Evolutionary conservation across 2,329 filamentous ascomycete species (phyloP).

Genomic region (Colletotrichum cereale): DNA sequence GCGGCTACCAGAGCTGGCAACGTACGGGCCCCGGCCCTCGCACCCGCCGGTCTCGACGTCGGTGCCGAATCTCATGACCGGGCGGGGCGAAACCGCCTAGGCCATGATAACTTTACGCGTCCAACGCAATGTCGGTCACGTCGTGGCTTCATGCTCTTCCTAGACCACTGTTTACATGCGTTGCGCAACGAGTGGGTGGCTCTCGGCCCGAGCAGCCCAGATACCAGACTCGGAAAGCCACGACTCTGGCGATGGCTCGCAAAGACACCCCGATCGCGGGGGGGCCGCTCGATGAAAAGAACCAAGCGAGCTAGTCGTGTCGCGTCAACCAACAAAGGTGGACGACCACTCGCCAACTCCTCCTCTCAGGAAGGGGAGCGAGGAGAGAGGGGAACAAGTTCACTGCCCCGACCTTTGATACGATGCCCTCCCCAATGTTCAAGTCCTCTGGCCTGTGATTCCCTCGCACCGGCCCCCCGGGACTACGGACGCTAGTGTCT

Average conservation of each 20-base stretch:
- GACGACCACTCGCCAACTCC: neutral
- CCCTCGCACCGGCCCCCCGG: neutral
- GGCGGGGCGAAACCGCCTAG: neutral
- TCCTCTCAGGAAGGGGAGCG: neutral
- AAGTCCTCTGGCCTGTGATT: neutral
- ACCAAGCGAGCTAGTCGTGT: neutral
- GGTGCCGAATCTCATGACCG: neutral
- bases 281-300: neutral
- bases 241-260: neutral
- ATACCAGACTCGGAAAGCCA: neutral
- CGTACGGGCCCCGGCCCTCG: neutral
- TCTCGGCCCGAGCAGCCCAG: neutral
- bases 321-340: neutral
- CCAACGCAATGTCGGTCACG: neutral
- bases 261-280: neutral
- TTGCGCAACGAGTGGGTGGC: neutral
- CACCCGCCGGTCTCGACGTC: neutral
- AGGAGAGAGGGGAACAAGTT: neutral
- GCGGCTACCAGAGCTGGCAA: neutral
- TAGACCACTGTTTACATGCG: neutral
- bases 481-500: too few species aligned
- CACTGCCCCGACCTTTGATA: neutral
- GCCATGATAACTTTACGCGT: neutral
- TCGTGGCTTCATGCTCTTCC: neutral
- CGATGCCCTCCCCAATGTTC: neutral